Evolutionary conservation across 257 asterid genomes (phyloP).

Genomic region (Solanum rostratum): DNA sequence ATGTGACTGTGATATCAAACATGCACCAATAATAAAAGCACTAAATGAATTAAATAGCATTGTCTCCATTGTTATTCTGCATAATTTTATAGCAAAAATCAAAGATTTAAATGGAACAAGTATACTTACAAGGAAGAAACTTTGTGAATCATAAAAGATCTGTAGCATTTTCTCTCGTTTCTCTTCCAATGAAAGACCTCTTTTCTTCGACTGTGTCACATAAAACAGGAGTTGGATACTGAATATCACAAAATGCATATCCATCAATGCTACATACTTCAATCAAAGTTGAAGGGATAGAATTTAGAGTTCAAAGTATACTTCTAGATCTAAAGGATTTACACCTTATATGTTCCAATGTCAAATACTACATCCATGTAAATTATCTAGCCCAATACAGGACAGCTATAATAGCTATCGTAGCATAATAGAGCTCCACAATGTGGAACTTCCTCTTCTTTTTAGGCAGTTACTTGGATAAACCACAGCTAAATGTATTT

Average conservation of each 20-base stretch:
- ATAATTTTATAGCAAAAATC: background rate
- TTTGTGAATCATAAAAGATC: conserved; percentile 79
- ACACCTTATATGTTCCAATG: background rate
- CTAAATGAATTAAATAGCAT: background rate
- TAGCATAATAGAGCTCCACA: background rate
- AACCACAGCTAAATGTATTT: background rate
- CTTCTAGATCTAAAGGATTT: background rate
- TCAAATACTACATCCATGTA: background rate
- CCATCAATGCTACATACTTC: background rate
- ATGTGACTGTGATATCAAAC: background rate
- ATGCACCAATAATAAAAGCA: background rate
- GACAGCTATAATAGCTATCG: background rate
- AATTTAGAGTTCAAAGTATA: background rate
- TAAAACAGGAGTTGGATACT: conserved; percentile 4
- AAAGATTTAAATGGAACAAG: conserved; percentile 49
- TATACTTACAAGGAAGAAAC: conserved; percentile 79
- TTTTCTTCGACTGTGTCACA: conserved; percentile 64
- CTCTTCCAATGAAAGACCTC: conserved; percentile 93
- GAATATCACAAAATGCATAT: background rate
- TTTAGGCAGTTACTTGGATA: background rate
- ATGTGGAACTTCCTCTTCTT: background rate
- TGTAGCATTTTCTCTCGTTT: conserved; percentile 94
- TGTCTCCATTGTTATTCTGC: background rate
- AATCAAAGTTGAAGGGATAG: background rate
- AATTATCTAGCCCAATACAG: background rate